A percentile compares a stretch with the other conserved stretches of the same genome.
phyloP scores from a whole-genome alignment of 2,329 filamentous ascomycete genomes.

The Fusarium napiforme region DNA sequence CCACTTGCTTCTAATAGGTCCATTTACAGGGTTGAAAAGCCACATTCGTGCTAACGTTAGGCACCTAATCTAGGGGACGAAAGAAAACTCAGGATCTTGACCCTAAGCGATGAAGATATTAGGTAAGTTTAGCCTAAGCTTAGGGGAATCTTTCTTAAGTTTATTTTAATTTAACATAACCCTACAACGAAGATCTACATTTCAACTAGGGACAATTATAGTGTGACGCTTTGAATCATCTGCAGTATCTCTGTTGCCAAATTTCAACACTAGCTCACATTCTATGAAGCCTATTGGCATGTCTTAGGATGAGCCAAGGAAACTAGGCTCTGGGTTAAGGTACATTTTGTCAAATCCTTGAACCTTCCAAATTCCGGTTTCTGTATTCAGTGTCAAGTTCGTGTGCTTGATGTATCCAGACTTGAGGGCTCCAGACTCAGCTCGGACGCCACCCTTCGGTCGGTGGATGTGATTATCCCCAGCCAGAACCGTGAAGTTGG shows the following conservation, averaged over 20 bases:
- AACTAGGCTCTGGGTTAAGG: not conserved
- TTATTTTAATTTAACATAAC: too few species aligned
- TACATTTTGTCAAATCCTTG: not conserved
- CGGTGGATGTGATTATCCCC: not conserved
- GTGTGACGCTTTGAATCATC: rapidly evolving
- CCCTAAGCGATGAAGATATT: too few species aligned
- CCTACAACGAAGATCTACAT: too few species aligned
- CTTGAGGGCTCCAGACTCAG: not conserved
- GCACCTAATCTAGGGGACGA: too few species aligned
- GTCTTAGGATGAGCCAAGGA: not conserved
- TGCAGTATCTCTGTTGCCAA: too few species aligned
- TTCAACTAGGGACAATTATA: not conserved
- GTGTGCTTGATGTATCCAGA: not conserved
- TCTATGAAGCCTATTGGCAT: rapidly evolving
- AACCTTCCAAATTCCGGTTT: not conserved
- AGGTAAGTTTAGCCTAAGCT: too few species aligned
- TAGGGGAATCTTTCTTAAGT: too few species aligned
- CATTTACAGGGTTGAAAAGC: not conserved
- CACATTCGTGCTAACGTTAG: not conserved
- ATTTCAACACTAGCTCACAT: rapidly evolving
- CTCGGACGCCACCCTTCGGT: not conserved
- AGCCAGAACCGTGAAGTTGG: not conserved
- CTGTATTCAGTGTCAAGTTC: not conserved
- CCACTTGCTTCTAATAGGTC: not conserved
- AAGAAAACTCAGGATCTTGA: too few species aligned